These are phyloP conservation scores for Corniculantispora saksenae DNA, from an alignment of 2,329 filamentous ascomycete genomes.

Conservation along the genomic window DNA sequence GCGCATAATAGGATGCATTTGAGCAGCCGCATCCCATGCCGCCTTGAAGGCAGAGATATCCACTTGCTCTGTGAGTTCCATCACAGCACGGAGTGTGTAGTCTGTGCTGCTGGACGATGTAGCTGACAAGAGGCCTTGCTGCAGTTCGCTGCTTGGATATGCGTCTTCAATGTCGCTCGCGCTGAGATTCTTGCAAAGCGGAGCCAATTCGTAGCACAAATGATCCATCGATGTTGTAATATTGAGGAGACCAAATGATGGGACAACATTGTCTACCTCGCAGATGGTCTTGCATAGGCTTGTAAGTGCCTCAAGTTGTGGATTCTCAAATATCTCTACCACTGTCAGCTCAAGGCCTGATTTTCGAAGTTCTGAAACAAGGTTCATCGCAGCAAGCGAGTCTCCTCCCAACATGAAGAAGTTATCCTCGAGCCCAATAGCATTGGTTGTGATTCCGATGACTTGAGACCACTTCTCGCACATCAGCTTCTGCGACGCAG, in stretches of 20 bases:
- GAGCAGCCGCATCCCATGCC: slow-evolving; percentile 22
- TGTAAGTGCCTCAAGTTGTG: slow-evolving; percentile 47
- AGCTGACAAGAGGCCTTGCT: slow-evolving; percentile 25
- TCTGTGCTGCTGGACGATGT: slow-evolving; percentile 20
- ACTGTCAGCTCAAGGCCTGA: slow-evolving; percentile 43
- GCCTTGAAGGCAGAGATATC: slow-evolving; percentile 16
- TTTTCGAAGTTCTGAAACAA: slow-evolving; percentile 44
- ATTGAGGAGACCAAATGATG: background rate
- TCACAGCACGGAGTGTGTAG: slow-evolving; percentile 22
- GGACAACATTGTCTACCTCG: background rate
- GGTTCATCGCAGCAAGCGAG: slow-evolving; percentile 51
- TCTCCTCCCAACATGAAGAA: slow-evolving; percentile 29
- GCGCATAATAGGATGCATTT: slow-evolving; percentile 11
- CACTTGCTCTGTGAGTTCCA: slow-evolving; percentile 15
- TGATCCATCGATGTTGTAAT: too few species aligned
- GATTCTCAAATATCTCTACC: slow-evolving; percentile 45
- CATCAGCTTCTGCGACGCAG: background rate
- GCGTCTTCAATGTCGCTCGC: slow-evolving; percentile 22
- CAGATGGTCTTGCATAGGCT: slow-evolving; percentile 16
- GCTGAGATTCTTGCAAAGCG: slow-evolving; percentile 24
- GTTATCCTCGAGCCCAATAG: slow-evolving; percentile 17
- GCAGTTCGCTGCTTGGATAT: slow-evolving; percentile 25
- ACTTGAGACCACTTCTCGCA: background rate
- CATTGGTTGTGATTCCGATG: background rate
- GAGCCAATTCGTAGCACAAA: background rate